A percentile compares a stretch with the other conserved stretches of the same genome.
phyloP scores from a whole-genome alignment of 768 basidiomycete genomes.

The Lentinula aciculospora region DNA sequence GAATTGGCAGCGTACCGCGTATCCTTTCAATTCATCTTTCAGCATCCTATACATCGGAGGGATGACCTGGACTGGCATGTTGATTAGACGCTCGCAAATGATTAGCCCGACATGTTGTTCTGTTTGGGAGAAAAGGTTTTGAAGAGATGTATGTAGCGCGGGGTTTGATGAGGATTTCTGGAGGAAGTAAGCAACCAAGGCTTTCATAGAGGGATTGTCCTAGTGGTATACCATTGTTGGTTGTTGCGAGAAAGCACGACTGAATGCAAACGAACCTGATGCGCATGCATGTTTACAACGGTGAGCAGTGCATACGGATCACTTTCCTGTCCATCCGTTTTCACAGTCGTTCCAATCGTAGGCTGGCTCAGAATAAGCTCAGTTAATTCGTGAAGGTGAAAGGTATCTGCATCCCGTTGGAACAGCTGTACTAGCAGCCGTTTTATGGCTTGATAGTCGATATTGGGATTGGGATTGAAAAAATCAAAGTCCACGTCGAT shows the following conservation, averaged over 20 bases:
- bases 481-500: slow-evolving; percentile 93
- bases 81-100: slow-evolving; percentile 84
- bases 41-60: slow-evolving; percentile 93
- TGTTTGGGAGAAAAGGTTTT: slow-evolving; percentile 44
- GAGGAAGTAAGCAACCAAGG: slow-evolving; percentile 66
- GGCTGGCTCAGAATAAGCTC: slow-evolving; percentile 76
- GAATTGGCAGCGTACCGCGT: slow-evolving; percentile 48
- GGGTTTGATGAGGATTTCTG: slow-evolving; percentile 46
- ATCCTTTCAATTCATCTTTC: slow-evolving; percentile 72
- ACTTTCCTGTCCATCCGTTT: slow-evolving; percentile 84
- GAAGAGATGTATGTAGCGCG: slow-evolving; percentile 48
- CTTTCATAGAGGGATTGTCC: slow-evolving; percentile 68
- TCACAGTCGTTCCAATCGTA: slow-evolving; percentile 75
- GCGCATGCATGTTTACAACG: slow-evolving; percentile 70
- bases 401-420: slow-evolving; percentile 62
- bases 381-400: slow-evolving; percentile 70
- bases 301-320: slow-evolving; percentile 90
- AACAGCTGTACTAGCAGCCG: slow-evolving; percentile 68
- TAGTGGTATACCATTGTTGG: slow-evolving; percentile 20
- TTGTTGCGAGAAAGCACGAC: not conserved
- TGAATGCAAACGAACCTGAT: slow-evolving; percentile 41
- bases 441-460: slow-evolving; percentile 87
- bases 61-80: slow-evolving; percentile 92
- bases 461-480: slow-evolving; percentile 73
- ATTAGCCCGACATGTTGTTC: slow-evolving; percentile 71